phyloP scores from a whole-genome alignment of 2,329 filamentous ascomycete genomes.

The Microcera coccophila region DNA sequence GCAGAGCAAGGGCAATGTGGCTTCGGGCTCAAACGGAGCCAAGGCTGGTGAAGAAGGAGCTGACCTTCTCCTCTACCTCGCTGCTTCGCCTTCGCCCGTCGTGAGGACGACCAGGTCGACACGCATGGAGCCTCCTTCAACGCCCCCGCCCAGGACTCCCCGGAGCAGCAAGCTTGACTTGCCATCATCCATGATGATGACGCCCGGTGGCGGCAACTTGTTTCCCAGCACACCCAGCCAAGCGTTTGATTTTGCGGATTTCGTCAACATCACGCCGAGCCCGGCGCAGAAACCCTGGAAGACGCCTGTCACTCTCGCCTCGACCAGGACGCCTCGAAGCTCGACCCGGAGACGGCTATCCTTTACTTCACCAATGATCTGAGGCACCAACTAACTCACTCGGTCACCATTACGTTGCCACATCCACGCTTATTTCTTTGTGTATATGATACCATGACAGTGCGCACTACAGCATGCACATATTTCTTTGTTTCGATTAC shows the following conservation, averaged over 20 bases:
- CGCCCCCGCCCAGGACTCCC: slow-evolving; percentile 69
- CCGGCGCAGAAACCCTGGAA: slow-evolving; percentile 88
- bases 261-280: slow-evolving; percentile 94
- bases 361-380: slow-evolving; percentile 63
- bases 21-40: slow-evolving; percentile 41
- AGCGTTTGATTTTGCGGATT: slow-evolving; percentile 89
- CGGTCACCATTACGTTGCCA: not conserved
- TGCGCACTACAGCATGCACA: slow-evolving; percentile 25
- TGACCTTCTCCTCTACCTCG: slow-evolving; percentile 77
- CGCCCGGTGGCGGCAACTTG: slow-evolving; percentile 66
- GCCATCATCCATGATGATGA: slow-evolving; percentile 86
- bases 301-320: slow-evolving; percentile 61
- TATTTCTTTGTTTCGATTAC: slow-evolving; percentile 9
- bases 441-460: slow-evolving; percentile 38
- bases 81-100: slow-evolving; percentile 85
- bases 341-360: slow-evolving; percentile 73
- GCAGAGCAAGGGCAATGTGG: slow-evolving; percentile 46
- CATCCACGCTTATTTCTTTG: slow-evolving; percentile 13
- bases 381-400: not conserved
- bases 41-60: slow-evolving; percentile 75
- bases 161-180: slow-evolving; percentile 63
- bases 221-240: slow-evolving; percentile 77
- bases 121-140: slow-evolving; percentile 66
- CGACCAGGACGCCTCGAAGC: slow-evolving; percentile 55
- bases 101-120: slow-evolving; percentile 44